Evolutionary conservation across 768 basidiomycete species (phyloP).

Genomic region (Agrocybe pediades): DNA sequence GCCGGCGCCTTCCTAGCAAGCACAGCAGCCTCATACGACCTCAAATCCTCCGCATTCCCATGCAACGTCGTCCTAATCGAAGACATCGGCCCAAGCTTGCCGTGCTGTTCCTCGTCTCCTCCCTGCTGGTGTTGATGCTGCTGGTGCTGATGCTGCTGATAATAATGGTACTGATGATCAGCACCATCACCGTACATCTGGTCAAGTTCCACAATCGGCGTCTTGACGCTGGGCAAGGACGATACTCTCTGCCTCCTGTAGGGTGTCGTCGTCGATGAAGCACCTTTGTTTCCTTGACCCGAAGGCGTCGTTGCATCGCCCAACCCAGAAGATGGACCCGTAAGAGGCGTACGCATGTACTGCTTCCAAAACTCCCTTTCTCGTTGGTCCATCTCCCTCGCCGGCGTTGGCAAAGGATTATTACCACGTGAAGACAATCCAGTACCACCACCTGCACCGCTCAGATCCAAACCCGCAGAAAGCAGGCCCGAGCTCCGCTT

Average conservation of each 20-base stretch:
- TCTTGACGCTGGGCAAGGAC: slow-evolving; percentile 70
- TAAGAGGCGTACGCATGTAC: slow-evolving; percentile 71
- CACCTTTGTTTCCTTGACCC: neutral
- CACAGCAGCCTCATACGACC: slow-evolving; percentile 76
- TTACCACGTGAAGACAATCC: neutral
- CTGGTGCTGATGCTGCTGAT: neutral
- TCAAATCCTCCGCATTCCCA: slow-evolving; percentile 56
- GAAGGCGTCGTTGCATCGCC: neutral
- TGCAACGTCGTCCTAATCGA: slow-evolving; percentile 44
- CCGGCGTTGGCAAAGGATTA: slow-evolving; percentile 17
- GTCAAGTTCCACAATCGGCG: slow-evolving; percentile 47
- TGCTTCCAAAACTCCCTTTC: slow-evolving; percentile 76
- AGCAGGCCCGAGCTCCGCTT: slow-evolving; percentile 17
- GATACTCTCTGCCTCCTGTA: slow-evolving; percentile 56
- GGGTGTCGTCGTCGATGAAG: slow-evolving; percentile 1
- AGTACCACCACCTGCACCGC: neutral
- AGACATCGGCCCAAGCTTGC: slow-evolving; percentile 26
- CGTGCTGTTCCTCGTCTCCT: slow-evolving; percentile 13
- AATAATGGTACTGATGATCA: neutral
- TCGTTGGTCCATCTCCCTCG: slow-evolving; percentile 29
- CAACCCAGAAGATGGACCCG: slow-evolving; percentile 7
- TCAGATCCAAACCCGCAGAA: slow-evolving; percentile 1
- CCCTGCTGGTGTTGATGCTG: slow-evolving; percentile 12
- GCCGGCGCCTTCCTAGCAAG: slow-evolving; percentile 66
- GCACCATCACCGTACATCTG: slow-evolving; percentile 16